These are phyloP conservation scores for Podospora pseudocomata DNA, from an alignment of 495 filamentous ascomycete species.

Conservation along the genomic window DNA sequence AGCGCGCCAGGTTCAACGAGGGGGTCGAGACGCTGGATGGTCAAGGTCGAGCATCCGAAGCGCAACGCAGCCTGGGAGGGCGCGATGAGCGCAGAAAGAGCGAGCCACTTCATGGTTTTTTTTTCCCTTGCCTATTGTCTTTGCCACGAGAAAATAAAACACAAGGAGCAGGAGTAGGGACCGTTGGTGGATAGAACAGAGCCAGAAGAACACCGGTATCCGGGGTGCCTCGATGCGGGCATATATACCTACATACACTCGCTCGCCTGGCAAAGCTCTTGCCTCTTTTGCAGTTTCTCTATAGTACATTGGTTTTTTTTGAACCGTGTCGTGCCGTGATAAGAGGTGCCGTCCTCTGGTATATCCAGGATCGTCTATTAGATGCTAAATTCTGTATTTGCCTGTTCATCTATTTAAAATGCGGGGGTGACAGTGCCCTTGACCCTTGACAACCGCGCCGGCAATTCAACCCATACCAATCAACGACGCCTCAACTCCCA, in stretches of 20 bases:
- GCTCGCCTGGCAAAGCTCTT: neutral
- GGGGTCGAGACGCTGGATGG: constrained; percentile 46
- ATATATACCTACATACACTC: neutral
- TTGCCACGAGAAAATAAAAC: neutral
- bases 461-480: constrained; percentile 8
- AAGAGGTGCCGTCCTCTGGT: constrained; percentile 1
- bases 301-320: neutral
- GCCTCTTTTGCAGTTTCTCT: neutral
- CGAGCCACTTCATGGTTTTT: constrained; percentile 43
- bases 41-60: constrained; percentile 46
- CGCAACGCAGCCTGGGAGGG: constrained; percentile 42
- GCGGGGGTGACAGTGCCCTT: constrained; percentile 12
- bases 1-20: constrained; percentile 39
- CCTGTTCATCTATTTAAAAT: constrained; percentile 18
- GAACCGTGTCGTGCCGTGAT: neutral
- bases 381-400: constrained; percentile 5
- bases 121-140: neutral
- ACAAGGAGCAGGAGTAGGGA: neutral
- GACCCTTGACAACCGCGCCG: neutral
- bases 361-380: neutral
- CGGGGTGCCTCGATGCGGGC: too few species aligned
- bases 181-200: neutral
- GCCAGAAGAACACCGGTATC: neutral
- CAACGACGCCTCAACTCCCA: neutral
- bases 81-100: constrained; percentile 37